Evolutionary conservation across 2,329 filamentous ascomycete genomes (phyloP).

Genomic region (Exophiala sideris): DNA sequence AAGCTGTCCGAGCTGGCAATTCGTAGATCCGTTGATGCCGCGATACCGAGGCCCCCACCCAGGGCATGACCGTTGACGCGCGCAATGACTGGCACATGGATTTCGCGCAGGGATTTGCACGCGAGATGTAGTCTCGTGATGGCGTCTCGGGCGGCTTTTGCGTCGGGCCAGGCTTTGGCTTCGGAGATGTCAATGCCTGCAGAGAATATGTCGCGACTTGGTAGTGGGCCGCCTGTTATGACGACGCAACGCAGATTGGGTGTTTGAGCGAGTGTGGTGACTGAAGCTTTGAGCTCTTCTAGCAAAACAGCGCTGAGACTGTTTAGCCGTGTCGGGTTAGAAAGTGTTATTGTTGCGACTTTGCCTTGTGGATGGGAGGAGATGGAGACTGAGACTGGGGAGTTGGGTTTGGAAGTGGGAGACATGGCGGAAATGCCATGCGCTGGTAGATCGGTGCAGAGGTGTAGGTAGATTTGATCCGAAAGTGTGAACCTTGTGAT

Average conservation of each 20-base stretch:
- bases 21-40: conserved; percentile 37
- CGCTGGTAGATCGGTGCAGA: too few species aligned
- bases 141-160: conserved; percentile 28
- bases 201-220: not conserved
- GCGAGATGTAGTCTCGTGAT: conserved; percentile 7
- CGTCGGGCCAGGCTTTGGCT: conserved; percentile 26
- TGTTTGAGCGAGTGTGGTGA: conserved; percentile 13
- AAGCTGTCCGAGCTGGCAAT: conserved; percentile 33
- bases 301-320: conserved; percentile 10
- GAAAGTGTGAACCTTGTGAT: too few species aligned
- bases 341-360: conserved; percentile 30
- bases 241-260: conserved; percentile 20
- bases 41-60: conserved; percentile 38
- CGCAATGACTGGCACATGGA: conserved; percentile 39
- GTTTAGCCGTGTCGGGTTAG: conserved; percentile 30
- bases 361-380: conserved; percentile 6
- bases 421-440: too few species aligned
- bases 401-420: too few species aligned
- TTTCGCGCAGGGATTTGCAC: conserved; percentile 34
- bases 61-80: conserved; percentile 38
- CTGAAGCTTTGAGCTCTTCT: conserved; percentile 13
- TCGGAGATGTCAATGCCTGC: conserved; percentile 12
- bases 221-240: not conserved
- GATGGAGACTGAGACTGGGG: too few species aligned
- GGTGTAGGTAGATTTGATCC: too few species aligned